Percentiles rank a stretch among this genome's conserved stretches.
phyloP scores from a whole-genome alignment of 2,329 filamentous ascomycete genomes.

The Fonsecaea pedrosoi region DNA sequence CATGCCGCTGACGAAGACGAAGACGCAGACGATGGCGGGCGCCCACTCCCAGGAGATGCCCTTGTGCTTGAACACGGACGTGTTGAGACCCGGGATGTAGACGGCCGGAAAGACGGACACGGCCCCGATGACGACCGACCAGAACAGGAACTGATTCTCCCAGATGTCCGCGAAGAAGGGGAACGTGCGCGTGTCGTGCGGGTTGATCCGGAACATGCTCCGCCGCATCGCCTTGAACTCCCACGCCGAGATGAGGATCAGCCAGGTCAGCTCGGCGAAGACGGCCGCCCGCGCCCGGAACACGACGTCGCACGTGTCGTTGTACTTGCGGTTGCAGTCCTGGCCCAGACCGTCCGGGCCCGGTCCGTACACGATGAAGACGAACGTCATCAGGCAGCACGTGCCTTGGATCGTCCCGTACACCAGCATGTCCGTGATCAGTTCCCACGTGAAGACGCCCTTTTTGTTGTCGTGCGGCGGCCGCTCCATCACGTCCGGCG shows the following conservation, averaged over 20 bases:
- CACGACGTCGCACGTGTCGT: slow-evolving; percentile 58
- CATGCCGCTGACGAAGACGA: slow-evolving; percentile 66
- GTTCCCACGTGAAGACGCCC: slow-evolving; percentile 60
- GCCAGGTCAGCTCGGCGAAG: slow-evolving; percentile 77
- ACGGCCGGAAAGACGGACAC: slow-evolving; percentile 64
- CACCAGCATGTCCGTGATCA: slow-evolving; percentile 61
- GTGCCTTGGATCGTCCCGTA: slow-evolving; percentile 60
- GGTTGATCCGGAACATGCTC: slow-evolving; percentile 72
- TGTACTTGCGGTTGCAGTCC: slow-evolving; percentile 61
- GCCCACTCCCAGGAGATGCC: slow-evolving; percentile 73
- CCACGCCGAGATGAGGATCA: slow-evolving; percentile 77
- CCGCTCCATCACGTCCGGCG: slow-evolving; percentile 61
- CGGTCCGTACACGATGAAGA: slow-evolving; percentile 58
- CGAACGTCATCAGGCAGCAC: slow-evolving; percentile 58
- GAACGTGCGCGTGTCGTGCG: slow-evolving; percentile 58
- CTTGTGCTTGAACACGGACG: slow-evolving; percentile 68
- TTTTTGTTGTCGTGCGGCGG: slow-evolving; percentile 60
- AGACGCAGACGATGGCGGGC: slow-evolving; percentile 65
- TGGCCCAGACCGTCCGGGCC: slow-evolving; percentile 59
- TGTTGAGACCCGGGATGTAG: slow-evolving; percentile 63
- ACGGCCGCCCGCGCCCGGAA: slow-evolving; percentile 75
- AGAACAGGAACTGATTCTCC: slow-evolving; percentile 75
- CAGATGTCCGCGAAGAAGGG: slow-evolving; percentile 68
- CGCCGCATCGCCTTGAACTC: slow-evolving; percentile 76
- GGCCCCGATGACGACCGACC: slow-evolving; percentile 64